These are phyloP conservation scores for Phytophthora hibernalis DNA, from an alignment of 352 stramenopile genomes.

Conservation along the genomic window DNA sequence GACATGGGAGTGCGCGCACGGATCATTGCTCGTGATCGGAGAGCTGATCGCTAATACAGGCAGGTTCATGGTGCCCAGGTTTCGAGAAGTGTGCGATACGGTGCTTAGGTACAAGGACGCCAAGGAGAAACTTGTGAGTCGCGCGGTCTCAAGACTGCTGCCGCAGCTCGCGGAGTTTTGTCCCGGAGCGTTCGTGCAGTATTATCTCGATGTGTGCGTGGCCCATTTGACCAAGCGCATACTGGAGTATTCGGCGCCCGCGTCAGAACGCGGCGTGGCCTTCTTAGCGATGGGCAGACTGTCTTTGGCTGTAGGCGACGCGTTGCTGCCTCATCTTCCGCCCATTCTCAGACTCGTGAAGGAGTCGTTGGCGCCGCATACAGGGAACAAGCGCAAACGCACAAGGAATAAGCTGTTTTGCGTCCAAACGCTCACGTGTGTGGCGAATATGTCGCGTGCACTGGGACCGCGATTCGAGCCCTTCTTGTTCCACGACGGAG, in stretches of 20 bases:
- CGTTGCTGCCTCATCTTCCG: slow-evolving; percentile 84
- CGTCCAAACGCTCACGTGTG: slow-evolving; percentile 84
- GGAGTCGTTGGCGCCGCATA: slow-evolving; percentile 66
- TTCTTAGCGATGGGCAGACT: slow-evolving; percentile 95
- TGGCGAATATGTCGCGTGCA: slow-evolving; percentile 76
- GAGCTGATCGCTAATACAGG: slow-evolving; percentile 95
- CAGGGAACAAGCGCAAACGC: slow-evolving; percentile 47
- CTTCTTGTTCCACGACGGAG: slow-evolving; percentile 70
- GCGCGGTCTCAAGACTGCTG: slow-evolving; percentile 87
- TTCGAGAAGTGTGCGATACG: slow-evolving; percentile 95
- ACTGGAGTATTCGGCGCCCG: slow-evolving; percentile 54
- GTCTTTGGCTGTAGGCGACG: slow-evolving; percentile 89
- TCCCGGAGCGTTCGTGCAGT: slow-evolving; percentile 93
- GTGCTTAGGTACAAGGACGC: slow-evolving; percentile 93
- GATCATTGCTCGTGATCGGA: slow-evolving; percentile 95
- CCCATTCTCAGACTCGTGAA: slow-evolving; percentile 86
- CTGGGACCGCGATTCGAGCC: slow-evolving; percentile 69
- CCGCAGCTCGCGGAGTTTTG: slow-evolving; percentile 94
- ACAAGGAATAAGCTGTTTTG: slow-evolving; percentile 83
- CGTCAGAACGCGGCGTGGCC: slow-evolving; percentile 79
- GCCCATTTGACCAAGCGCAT: slow-evolving; percentile 88
- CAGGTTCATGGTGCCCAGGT: slow-evolving; percentile 97
- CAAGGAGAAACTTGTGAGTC: slow-evolving; percentile 88
- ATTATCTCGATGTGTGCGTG: slow-evolving; percentile 91
- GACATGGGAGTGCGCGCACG: slow-evolving; percentile 91